Evolutionary conservation across 164 flowering plant genomes (phyloP), one percentile per base, ranked within the genome.

Genomic region (Echeveria elegans): DNA sequence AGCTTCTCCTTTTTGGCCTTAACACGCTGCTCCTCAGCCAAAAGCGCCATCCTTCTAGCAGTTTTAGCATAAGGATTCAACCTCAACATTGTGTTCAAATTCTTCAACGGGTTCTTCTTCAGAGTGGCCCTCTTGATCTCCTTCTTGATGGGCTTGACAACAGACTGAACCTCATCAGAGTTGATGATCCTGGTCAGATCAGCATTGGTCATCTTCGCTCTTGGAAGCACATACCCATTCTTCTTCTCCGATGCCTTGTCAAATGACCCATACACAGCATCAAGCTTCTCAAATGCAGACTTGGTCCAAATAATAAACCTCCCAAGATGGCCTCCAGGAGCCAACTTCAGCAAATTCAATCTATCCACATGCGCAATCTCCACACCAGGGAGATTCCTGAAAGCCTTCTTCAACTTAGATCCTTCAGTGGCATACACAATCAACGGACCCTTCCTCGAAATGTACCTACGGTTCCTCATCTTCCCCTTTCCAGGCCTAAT

Each of bases 401-500:
- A 92, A 0, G 98, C 92, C 78, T 87, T 86, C 12, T 78, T 87
- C 2, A 89, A 67, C 84, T 88, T 89, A 0, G 98, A 79, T 0
- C 96, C 98, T 65, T 92, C 96, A 0, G 87, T 83, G 0, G 89
- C 87, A 41, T 88, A 89, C 4, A 92, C 96, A 31, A 43, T 43
- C 47, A 43, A 43, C 11, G 47, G 47, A 2, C 47, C 47, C 47
- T 43, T 43, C 16, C 47, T 43, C 11, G 18, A 12, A 43, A 43
- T 43, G 15, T 43, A 43, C 19, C 47, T 43, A 4, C 47, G 11
- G 72, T 92, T 89, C 64, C 92, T 73, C 95, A 85, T 85, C 70
- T 92, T 89, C 1, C 98, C 98, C 72, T 92, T 92, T 0, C 96
- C 96, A 0, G 98, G 75, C 0, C 98, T 84, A 38, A 92, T 89